Evolutionary conservation across 345 rosid species (phyloP).

Genomic region (Salix exigua): DNA sequence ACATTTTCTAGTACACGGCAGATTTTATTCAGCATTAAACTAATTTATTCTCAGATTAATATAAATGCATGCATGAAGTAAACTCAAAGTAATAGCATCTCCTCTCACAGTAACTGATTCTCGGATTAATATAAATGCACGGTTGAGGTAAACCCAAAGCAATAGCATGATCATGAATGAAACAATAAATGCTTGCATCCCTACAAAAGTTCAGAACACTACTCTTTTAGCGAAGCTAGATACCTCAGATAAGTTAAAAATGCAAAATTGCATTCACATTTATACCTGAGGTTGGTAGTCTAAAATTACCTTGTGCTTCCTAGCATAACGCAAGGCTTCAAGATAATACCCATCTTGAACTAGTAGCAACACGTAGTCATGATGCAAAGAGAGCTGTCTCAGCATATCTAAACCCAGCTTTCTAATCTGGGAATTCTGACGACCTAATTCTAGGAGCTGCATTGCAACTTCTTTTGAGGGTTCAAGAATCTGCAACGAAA

Average conservation of each 20-base stretch:
- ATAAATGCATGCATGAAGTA: neutral
- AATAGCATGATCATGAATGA: neutral
- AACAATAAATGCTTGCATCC: neutral
- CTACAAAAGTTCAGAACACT: too few relatives aligned
- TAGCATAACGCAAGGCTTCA: conserved; percentile 81
- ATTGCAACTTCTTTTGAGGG: conserved; percentile 95
- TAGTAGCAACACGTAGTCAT: conserved; percentile 65
- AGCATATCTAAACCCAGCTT: conserved; percentile 91
- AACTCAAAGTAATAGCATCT: neutral
- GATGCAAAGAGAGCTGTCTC: conserved; percentile 84
- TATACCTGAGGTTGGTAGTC: neutral
- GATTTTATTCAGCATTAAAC: neutral
- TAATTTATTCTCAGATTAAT: neutral
- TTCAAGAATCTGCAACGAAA: conserved; percentile 65
- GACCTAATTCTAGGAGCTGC: conserved; percentile 78
- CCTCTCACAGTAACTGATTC: neutral
- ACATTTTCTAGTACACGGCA: neutral
- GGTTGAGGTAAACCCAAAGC: neutral
- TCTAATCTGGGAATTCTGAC: conserved; percentile 60
- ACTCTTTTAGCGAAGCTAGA: neutral
- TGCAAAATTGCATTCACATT: neutral
- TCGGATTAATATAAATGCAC: neutral
- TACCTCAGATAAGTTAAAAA: neutral
- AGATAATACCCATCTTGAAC: conserved; percentile 88
- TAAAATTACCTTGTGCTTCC: conserved; percentile 78